phyloP scores from a whole-genome alignment of 805 yeast genomes.

The Kazachstania bromeliacearum region DNA sequence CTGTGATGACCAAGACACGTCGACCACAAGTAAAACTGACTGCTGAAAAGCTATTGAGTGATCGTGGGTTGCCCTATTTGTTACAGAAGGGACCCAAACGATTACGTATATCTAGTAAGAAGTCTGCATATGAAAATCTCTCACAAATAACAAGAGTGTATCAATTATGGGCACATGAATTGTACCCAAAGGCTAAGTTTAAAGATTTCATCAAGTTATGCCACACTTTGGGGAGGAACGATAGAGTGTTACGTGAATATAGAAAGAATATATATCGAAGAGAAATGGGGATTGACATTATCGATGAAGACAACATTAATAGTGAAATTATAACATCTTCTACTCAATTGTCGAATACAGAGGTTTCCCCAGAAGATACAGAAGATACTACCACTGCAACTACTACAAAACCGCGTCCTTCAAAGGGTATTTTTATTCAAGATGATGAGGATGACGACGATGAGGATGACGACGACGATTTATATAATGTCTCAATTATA shows the following conservation, averaged over 20 bases:
- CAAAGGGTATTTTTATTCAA: not conserved
- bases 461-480: slow-evolving; percentile 1
- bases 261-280: slow-evolving; percentile 33
- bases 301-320: slow-evolving; percentile 6
- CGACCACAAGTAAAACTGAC: slow-evolving; percentile 39
- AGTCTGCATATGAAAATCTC: slow-evolving; percentile 21
- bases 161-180: slow-evolving; percentile 66
- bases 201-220: slow-evolving; percentile 54
- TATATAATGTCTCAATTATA: not conserved
- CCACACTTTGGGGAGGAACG: slow-evolving; percentile 38
- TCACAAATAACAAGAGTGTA: slow-evolving; percentile 41
- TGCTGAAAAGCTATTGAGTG: slow-evolving; percentile 40
- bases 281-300: slow-evolving; percentile 26
- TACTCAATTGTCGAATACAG: too few relatives aligned
- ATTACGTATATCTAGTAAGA: slow-evolving; percentile 28
- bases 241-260: slow-evolving; percentile 34
- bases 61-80: slow-evolving; percentile 51
- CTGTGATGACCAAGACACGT: slow-evolving; percentile 14
- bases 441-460: too few relatives aligned
- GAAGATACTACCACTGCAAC: not conserved
- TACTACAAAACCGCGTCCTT: too few relatives aligned
- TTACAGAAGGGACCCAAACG: slow-evolving; percentile 28
- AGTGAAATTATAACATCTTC: too few relatives aligned
- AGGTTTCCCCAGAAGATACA: too few relatives aligned
- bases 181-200: slow-evolving; percentile 75